Evolutionary conservation across 441 rosid species (phyloP).

Genomic region (Populus tomentosa): DNA sequence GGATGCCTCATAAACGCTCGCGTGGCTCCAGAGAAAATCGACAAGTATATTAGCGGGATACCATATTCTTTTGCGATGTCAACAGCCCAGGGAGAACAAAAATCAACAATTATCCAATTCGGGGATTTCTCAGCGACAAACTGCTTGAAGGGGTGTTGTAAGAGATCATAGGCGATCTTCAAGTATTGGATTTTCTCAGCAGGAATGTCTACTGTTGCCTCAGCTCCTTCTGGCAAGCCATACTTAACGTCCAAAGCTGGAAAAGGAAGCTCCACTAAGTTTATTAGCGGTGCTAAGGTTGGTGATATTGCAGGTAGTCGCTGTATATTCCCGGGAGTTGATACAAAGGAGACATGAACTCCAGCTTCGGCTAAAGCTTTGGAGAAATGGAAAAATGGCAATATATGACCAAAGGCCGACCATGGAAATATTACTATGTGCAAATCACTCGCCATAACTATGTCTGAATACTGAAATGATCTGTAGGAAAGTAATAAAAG

Average conservation of each 20-base stretch:
- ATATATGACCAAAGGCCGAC: constrained; percentile 31
- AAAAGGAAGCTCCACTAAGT: constrained; percentile 9
- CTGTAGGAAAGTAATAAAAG: neutral
- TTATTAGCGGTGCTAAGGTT: neutral
- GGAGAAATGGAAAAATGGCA: constrained; percentile 33
- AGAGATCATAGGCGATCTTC: constrained; percentile 26
- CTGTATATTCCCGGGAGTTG: constrained; percentile 27
- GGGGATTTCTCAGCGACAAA: constrained; percentile 11
- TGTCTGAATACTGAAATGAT: too few relatives aligned
- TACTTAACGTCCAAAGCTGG: constrained; percentile 1
- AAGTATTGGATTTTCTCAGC: constrained; percentile 13
- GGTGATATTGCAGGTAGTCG: constrained; percentile 31
- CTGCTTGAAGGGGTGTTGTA: constrained; percentile 18
- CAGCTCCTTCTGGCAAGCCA: constrained; percentile 8
- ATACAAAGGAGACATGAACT: constrained; percentile 27
- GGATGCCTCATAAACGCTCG: constrained; percentile 1
- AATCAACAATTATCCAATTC: constrained; percentile 22
- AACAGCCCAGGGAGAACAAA: constrained; percentile 12
- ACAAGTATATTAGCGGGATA: constrained; percentile 16
- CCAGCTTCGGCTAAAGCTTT: constrained; percentile 27
- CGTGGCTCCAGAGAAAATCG: constrained; percentile 9
- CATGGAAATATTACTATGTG: constrained; percentile 31
- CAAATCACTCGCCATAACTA: constrained; percentile 14
- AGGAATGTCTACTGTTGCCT: constrained; percentile 18
- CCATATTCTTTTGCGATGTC: constrained; percentile 17